Evolutionary conservation across 2,329 filamentous ascomycete species (phyloP).

Genomic region (Aschersonia sp.): DNA sequence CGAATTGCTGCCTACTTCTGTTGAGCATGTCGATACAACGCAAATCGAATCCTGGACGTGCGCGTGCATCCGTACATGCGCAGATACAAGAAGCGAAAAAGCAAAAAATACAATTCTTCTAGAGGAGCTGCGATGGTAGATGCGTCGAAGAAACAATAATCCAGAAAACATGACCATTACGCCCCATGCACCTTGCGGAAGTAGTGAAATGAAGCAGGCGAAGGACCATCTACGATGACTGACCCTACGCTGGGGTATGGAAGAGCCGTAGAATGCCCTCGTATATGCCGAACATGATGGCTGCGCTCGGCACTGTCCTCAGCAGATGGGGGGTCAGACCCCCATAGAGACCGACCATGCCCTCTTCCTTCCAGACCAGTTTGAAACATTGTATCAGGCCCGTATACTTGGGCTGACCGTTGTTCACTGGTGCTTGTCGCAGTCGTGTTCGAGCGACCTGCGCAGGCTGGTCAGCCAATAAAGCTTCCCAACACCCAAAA

Average conservation of each 20-base stretch:
- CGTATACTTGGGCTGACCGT: slow-evolving; percentile 69
- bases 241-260: slow-evolving; percentile 18
- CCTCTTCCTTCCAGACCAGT: slow-evolving; percentile 78
- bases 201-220: background rate
- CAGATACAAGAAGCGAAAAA: too few species aligned
- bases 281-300: slow-evolving; percentile 93
- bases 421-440: slow-evolving; percentile 65
- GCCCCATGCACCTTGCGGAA: background rate
- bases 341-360: slow-evolving; percentile 73
- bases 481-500: too few species aligned
- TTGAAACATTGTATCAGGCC: slow-evolving; percentile 81
- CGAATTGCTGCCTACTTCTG: too few species aligned
- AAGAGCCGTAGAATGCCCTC: slow-evolving; percentile 40
- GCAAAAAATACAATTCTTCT: too few species aligned
- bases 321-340: slow-evolving; percentile 85
- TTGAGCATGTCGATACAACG: too few species aligned
- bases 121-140: too few species aligned
- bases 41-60: too few species aligned
- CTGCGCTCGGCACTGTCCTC: slow-evolving; percentile 79
- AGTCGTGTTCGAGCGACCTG: slow-evolving; percentile 71
- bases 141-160: too few species aligned
- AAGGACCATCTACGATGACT: background rate
- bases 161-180: too few species aligned
- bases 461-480: background rate
- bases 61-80: too few species aligned